Evolutionary conservation across 2,329 filamentous ascomycete genomes (phyloP).

Genomic region (Sodiomyces alkalinus): DNA sequence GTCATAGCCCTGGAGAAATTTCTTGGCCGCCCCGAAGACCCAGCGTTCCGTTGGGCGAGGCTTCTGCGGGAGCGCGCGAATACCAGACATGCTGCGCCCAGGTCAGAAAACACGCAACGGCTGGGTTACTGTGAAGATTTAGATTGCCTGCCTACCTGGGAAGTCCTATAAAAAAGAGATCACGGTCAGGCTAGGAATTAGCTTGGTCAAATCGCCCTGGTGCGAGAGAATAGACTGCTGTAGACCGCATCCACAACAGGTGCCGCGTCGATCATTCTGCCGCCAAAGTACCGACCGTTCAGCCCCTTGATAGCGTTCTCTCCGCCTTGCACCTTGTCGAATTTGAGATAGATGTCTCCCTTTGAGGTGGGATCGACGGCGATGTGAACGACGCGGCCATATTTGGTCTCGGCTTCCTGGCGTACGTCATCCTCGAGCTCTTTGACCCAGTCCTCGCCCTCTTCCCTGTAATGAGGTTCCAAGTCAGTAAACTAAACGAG

Average conservation of each 20-base stretch:
- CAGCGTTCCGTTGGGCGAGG: no score
- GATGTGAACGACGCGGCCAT: slow-evolving; percentile 96
- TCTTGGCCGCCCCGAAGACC: no score
- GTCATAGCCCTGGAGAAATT: no score
- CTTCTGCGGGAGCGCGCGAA: no score
- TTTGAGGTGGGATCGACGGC: slow-evolving; percentile 82
- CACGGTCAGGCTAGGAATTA: no score
- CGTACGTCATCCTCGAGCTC: slow-evolving; percentile 90
- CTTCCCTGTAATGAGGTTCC: slow-evolving; percentile 49
- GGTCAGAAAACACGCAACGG: no score
- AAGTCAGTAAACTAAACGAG: slow-evolving; percentile 11
- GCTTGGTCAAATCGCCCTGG: slow-evolving; percentile 60
- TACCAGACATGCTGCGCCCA: no score
- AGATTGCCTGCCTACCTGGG: slow-evolving; percentile 1
- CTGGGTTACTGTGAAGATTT: no score
- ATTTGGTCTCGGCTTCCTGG: slow-evolving; percentile 84
- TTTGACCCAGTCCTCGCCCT: slow-evolving; percentile 78
- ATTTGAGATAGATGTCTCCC: slow-evolving; percentile 97
- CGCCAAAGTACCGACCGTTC: slow-evolving; percentile 92
- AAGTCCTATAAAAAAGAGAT: slow-evolving; percentile 39
- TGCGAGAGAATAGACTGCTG: slow-evolving; percentile 86
- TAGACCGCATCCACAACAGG: slow-evolving; percentile 98
- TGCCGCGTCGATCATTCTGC: slow-evolving; percentile 80
- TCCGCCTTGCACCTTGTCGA: slow-evolving; percentile 86
- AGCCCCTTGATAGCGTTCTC: slow-evolving; percentile 97